Evolutionary conservation across 148 eudicot genomes (phyloP).

Genomic region (Rhododendron vialii): DNA sequence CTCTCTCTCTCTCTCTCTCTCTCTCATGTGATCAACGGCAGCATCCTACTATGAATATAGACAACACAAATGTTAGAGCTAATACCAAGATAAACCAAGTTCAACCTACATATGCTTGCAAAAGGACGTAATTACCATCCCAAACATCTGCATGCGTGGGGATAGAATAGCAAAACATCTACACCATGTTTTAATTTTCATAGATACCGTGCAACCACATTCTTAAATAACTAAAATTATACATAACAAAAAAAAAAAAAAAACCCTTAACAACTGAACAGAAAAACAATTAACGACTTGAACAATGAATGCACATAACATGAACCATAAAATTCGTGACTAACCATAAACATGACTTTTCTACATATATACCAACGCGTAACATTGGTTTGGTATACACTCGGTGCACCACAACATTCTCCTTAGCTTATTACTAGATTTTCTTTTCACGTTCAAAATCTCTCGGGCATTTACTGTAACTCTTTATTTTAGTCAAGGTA

Average conservation of each 20-base stretch:
- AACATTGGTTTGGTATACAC: not conserved
- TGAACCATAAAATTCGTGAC: not conserved
- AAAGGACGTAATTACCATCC: not conserved
- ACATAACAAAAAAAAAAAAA: not conserved
- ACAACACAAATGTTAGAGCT: conserved; percentile 1
- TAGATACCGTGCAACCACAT: not conserved
- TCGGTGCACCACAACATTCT: not conserved
- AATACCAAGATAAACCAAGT: conserved; percentile 10
- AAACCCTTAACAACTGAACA: not conserved
- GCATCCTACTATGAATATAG: not conserved
- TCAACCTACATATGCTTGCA: not conserved
- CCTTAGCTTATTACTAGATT: not conserved
- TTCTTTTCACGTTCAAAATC: too few species aligned
- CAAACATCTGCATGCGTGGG: conserved; percentile 4
- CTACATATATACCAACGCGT: not conserved
- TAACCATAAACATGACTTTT: not conserved
- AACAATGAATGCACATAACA: not conserved
- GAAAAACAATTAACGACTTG: not conserved
- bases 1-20: too few species aligned
- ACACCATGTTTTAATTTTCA: not conserved
- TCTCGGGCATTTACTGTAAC: too few species aligned
- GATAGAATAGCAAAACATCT: conserved; percentile 25
- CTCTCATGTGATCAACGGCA: conserved; percentile 26
- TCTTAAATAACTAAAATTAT: not conserved
- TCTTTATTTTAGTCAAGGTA: too few species aligned